Evolutionary conservation across 2,329 filamentous ascomycete genomes (phyloP), one percentile per base, ranked within the genome.

Genomic region (Exophiala viscosa): DNA sequence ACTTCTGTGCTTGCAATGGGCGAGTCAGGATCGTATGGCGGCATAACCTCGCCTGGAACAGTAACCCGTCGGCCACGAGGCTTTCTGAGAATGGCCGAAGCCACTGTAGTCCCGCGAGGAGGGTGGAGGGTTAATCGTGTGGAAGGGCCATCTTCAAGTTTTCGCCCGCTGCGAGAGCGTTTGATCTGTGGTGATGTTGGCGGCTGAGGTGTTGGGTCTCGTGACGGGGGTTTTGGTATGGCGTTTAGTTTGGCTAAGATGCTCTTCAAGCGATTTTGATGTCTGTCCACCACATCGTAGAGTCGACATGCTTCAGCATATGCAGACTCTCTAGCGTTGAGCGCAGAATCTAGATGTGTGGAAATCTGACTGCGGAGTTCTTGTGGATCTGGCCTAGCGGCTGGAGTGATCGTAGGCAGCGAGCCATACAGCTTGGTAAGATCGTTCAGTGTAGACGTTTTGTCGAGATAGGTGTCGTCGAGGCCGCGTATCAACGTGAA

Each of bases 221-320:
- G 75, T 15, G 79, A 82, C 2, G 80, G 76, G 14, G 81, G 82
- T 65, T 80, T 76, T 2, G 82, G 81, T 43, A 85, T 74, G 9
- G 79, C 77, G 55, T 83, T 76, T 15, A 86, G 75, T 68, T 85
- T 85, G 61, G 76, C 75, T 52, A 77, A 79, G 62, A 86, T 84
- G 51, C 78, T 76, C 45, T 75, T 76, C 44, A 85, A 67, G 42
- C 81, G 76, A 59, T 77, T 76, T 59, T 77, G 75, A 63, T 82
- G 78, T 60, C 78, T 76, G 64, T 82, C 74, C 5, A 80, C 76
- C 38, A 80, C 76, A 64, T 83, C 79, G 65, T 77, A 77, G 18
- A 83, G 68, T 17, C 80, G 75, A 57, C 72, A 73, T 6, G 80
- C 77, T 66, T 83, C 80, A 10, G 79, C 79, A 60, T 72, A 78